Base-by-base conservation (phyloP, 2,329 filamentous ascomycete genomes). In the Stagonosporopsis chrysanthemi region DNA sequence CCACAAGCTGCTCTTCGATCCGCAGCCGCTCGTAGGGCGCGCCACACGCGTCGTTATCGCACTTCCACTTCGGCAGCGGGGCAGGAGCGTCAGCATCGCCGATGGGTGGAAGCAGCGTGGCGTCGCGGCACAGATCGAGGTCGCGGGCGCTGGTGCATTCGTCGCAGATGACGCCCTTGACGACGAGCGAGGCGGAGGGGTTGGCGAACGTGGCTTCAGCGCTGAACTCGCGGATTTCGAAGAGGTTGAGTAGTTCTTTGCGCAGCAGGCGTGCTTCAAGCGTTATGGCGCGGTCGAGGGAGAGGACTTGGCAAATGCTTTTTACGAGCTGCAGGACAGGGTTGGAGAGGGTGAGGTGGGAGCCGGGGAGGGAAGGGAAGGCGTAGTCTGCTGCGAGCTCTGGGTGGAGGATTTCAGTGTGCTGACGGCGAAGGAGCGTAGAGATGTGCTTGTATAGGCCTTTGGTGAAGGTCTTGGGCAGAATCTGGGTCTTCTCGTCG, bases 201-300 rank as follows among this genome's bases (percentile, higher is more conserved):
- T 98, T 98, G 58, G 86, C 82, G 75, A 98, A 99, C 3, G 88
- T 84, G n/a, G 90, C 94, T 52, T 94, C 91, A 50, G 88, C 84
- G 75, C 89, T 90, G 80, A 99, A 99, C 77, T 99, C 95, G 67
- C 92, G 90, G 50, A 99, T 88, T 54, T 99, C 95, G 75, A 99
- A 97, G 49, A 98, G 83, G 9, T 88, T 85, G 0, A 99, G 85
- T 0, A 99, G 82, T 58, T 98, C 94, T 67, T 96, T 96, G 50
- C 96, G 88, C 0, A 99, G 83, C 1, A 96, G 82, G 6, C 95
- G 88, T 2, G 92, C 92, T 77, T 98, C 94, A 44, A 96, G 86
- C 0, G 88, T 89, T 67, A 96, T 95, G 66, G 91, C 91, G 76
- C 94, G 95, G 78, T 97, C 95, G 0, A 99, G 85, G 31, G 87